Base-by-base conservation (phyloP, 257 asterid genomes). In the Prunella vulgaris region DNA sequence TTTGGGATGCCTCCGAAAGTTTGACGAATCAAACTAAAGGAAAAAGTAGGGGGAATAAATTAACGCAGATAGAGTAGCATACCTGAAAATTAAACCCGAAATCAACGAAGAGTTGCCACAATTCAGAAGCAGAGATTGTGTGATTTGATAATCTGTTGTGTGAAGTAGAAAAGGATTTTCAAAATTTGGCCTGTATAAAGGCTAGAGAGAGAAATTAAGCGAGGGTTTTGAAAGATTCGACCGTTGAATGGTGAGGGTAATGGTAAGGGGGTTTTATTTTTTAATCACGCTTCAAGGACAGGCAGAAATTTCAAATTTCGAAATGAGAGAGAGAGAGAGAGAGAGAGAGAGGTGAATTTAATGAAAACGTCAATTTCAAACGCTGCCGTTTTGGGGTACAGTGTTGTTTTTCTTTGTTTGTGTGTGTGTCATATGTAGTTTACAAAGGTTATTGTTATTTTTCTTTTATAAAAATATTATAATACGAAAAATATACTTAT, bases 201-300 rank as follows among this genome's bases (percentile, higher is more conserved):
- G 66, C 38, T 49, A 72, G 76, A 62, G 73, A 75, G 79, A 77
- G 65, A 52, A 61, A 59, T 37, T 18, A 58, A 59, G 63, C 59
- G 48, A 48, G 12, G 14, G 76, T 33, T 70, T 66, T 42, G 20
- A 15, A 66, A 67, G 66, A 65, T 35, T 53, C 74, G 88, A 83
- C 88, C 88, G 85, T 80, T 80, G 77, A 61, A 32, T 42, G 77
- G 27, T 30, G 68, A 51, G 56, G 57, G 70, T 62, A 42, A 44
- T 76, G 80, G 66, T 35, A 46, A 30, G 61, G 81, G 72, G 15
- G 8, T 66, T 66, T 72, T 60, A 70, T 22, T 1, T 51, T 51
- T 12, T 20, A 78, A 69, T 69, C 21, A 66, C 24, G 66, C 30
- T 9, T 18, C 5, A 62, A 22, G 49, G 71, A 66, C 51, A 66